Base-by-base conservation (phyloP, 306 rosid species). In the Neltuma alba region DNA sequence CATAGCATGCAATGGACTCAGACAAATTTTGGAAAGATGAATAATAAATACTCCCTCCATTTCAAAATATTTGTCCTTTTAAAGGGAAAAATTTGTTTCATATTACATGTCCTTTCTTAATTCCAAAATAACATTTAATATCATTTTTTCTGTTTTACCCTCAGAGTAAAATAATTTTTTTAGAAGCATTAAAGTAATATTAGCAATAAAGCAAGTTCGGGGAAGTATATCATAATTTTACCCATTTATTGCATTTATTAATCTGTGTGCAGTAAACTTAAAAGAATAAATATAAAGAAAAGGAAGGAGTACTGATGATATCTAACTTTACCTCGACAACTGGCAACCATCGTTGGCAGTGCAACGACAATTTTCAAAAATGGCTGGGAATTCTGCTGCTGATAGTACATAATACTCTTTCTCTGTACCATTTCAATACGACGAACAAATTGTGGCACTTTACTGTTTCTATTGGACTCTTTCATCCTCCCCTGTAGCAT, bases 321-420 rank as follows among this genome's bases (percentile, higher is more conserved):
- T 80, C 55, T 2, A 57, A 69, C 45, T 72, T 85, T 91, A 95
- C 99, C 94, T n/a, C 99, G 94, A 84, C 99, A 93, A 88, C 96
- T 89, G 76, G 99, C 83, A 78, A 95, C 99, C 98, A 95, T 93
- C 44, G 97, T 91, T 62, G 99, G 99, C 74, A 95, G 88, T 57
- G 97, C 97, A 84, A 93, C 99, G 25, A 90, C 89, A 72, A 95
- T 91, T 88, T 93, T 95, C 80, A 95, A 95, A 81, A 95, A 95
- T 47, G 99, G 77, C 54, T 91, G 89, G 58, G 91, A 89, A 38
- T 76, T 66, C 66, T 85, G 86, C 88, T 90, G 96, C 86, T 95
- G 97, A 79, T 95, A 95, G 83, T 95, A 83, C 99, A 92, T 95
- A 79, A 95, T 93, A 70, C 93, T 95, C 85, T 86, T 86, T 86